Conservation (phyloP, 148 eudicot genomes). For the Pharnaceum exiguum region DNA sequence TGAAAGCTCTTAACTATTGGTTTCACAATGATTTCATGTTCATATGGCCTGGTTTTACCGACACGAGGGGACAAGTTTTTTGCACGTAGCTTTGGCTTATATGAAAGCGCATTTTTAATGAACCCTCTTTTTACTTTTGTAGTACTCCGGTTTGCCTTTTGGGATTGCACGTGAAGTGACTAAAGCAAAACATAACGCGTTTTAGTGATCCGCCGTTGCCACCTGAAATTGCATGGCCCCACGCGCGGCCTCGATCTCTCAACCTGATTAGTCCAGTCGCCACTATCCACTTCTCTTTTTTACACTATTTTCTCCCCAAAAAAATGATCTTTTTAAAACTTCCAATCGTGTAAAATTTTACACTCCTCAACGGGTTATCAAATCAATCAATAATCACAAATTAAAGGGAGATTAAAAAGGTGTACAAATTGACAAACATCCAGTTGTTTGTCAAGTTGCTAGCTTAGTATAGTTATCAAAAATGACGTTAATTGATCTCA, state of each 20-base stretch:
- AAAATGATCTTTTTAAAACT: not conserved
- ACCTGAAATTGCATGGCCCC: constrained; percentile 1
- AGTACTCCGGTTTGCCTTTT: not conserved
- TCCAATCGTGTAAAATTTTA: too few relatives aligned
- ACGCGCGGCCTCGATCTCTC: constrained; percentile 11
- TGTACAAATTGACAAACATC: too few relatives aligned
- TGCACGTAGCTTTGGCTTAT: constrained; percentile 1
- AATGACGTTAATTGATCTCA: too few relatives aligned
- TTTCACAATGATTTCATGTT: constrained; percentile 7
- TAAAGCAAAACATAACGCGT: not conserved
- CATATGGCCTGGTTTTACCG: constrained; percentile 5
- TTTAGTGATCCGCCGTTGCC: not conserved
- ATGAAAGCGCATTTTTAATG: not conserved
- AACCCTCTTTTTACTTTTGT: not conserved
- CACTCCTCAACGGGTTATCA: too few relatives aligned
- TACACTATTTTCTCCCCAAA: not conserved
- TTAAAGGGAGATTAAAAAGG: too few relatives aligned
- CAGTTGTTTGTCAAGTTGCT: too few relatives aligned
- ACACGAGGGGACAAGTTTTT: constrained; percentile 1
- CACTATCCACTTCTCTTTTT: not conserved
- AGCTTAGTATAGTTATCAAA: too few relatives aligned
- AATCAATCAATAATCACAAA: too few relatives aligned
- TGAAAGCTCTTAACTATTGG: too few relatives aligned
- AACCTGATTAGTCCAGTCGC: not conserved
- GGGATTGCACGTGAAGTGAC: not conserved